Conservation (phyloP, 139 green algal genomes). For the Closterium sp. region DNA sequence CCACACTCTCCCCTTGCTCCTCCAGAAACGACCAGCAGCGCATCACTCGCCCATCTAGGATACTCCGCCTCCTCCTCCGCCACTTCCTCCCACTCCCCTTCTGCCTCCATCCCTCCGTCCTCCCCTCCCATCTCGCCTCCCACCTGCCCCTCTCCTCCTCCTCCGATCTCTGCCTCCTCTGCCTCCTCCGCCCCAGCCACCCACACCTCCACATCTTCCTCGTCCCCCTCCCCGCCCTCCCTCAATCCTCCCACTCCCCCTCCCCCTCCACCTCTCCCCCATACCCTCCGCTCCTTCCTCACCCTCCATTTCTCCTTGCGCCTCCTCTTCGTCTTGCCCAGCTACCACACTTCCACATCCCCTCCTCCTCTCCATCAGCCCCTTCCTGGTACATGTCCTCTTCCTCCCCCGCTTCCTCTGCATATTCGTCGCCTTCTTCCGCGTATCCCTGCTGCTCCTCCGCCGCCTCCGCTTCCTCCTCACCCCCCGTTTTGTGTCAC, state of each 20-base stretch:
- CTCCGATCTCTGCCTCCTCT: not conserved
- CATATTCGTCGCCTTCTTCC: not conserved
- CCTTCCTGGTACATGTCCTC: not conserved
- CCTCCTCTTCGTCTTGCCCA: not conserved
- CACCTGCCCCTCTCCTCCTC: too few relatives aligned
- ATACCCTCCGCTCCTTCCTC: not conserved
- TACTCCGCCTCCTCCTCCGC: not conserved
- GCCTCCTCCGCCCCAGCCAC: too few relatives aligned
- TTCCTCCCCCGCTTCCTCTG: not conserved
- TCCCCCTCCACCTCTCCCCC: too few relatives aligned
- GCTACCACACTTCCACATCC: not conserved
- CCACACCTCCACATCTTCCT: too few relatives aligned
- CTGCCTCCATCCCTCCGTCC: not conserved
- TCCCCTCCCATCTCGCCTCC: not conserved
- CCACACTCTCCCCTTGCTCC: not conserved
- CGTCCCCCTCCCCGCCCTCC: not conserved
- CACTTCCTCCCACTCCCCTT: too few relatives aligned
- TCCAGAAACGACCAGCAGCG: too few relatives aligned
- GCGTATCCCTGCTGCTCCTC: not conserved
- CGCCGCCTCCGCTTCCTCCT: not conserved
- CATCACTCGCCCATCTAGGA: not conserved
- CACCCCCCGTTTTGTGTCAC: not conserved
- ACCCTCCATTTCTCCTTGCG: not conserved
- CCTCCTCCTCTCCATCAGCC: not conserved
- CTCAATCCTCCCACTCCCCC: not conserved